Percentiles rank a stretch among this genome's conserved stretches.
These are phyloP conservation scores for Phytophthora vignae DNA, from an alignment of 352 stramenopile genomes.

Conservation along the genomic window DNA sequence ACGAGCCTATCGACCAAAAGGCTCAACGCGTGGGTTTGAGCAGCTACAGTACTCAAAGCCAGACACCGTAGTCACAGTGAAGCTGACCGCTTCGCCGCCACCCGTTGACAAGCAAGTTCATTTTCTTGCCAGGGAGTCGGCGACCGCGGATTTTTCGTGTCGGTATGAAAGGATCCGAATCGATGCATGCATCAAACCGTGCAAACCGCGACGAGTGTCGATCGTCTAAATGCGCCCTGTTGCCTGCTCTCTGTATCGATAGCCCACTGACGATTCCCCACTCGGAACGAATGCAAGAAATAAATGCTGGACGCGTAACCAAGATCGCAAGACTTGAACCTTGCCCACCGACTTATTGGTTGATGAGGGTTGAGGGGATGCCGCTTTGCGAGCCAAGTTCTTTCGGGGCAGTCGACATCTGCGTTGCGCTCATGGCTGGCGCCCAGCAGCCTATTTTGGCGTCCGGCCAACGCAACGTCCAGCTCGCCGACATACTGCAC, in stretches of 20 bases:
- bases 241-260: not conserved
- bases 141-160: slow-evolving; percentile 1
- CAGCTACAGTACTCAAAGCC: not conserved
- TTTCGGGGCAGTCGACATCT: slow-evolving; percentile 24
- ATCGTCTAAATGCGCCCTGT: slow-evolving; percentile 11
- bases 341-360: not conserved
- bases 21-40: not conserved
- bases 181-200: not conserved
- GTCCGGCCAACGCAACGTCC: slow-evolving; percentile 5
- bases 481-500: slow-evolving; percentile 2
- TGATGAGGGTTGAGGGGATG: slow-evolving; percentile 2
- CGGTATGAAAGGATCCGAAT: not conserved
- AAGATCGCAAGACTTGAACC: not conserved
- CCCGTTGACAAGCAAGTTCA: not conserved
- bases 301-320: not conserved
- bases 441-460: slow-evolving; percentile 8
- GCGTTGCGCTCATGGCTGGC: slow-evolving; percentile 8
- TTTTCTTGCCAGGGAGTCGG: not conserved
- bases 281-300: not conserved
- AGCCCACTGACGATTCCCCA: no score
- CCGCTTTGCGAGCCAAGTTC: slow-evolving; percentile 11
- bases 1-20: not conserved
- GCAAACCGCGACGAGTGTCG: not conserved
- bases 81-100: not conserved
- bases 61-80: not conserved